phyloP scores from a whole-genome alignment of 768 basidiomycete genomes.

The Pleurotus giganteus region DNA sequence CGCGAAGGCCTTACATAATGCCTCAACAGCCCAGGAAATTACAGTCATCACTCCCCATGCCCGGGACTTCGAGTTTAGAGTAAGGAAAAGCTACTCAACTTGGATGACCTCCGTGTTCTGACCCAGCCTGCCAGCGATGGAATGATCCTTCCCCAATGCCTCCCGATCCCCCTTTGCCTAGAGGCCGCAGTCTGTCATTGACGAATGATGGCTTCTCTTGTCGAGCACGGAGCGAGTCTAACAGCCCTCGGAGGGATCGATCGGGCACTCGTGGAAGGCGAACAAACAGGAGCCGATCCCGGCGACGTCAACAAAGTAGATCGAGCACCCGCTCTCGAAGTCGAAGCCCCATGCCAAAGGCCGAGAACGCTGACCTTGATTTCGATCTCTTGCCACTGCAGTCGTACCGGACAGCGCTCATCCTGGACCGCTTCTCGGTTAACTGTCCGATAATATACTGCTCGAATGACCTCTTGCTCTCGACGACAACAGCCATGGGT shows the following conservation, averaged over 20 bases:
- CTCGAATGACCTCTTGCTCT: slow-evolving; percentile 68
- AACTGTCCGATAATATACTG: slow-evolving; percentile 68
- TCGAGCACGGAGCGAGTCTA: slow-evolving; percentile 14
- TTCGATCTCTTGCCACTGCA: slow-evolving; percentile 68
- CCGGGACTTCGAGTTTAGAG: slow-evolving; percentile 51
- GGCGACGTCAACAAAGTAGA: slow-evolving; percentile 19
- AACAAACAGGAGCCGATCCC: slow-evolving; percentile 13
- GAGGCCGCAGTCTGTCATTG: slow-evolving; percentile 5
- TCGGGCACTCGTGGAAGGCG: neutral
- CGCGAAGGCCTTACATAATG: slow-evolving; percentile 74
- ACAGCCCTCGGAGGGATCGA: slow-evolving; percentile 10
- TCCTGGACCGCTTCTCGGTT: slow-evolving; percentile 73
- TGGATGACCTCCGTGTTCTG: slow-evolving; percentile 4
- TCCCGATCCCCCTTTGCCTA: slow-evolving; percentile 33
- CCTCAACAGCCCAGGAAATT: slow-evolving; percentile 81
- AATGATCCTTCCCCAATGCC: slow-evolving; percentile 66
- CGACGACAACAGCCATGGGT: slow-evolving; percentile 55
- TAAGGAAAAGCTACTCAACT: slow-evolving; percentile 24
- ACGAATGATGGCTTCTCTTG: slow-evolving; percentile 3
- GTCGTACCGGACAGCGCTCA: slow-evolving; percentile 75
- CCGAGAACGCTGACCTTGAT: slow-evolving; percentile 31
- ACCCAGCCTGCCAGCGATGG: slow-evolving; percentile 50
- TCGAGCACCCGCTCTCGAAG: slow-evolving; percentile 14
- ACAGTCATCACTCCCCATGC: slow-evolving; percentile 65
- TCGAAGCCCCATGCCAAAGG: slow-evolving; percentile 2